Base-by-base conservation (phyloP, 2,329 filamentous ascomycete species). In the Ascochyta viciae-villosae region DNA sequence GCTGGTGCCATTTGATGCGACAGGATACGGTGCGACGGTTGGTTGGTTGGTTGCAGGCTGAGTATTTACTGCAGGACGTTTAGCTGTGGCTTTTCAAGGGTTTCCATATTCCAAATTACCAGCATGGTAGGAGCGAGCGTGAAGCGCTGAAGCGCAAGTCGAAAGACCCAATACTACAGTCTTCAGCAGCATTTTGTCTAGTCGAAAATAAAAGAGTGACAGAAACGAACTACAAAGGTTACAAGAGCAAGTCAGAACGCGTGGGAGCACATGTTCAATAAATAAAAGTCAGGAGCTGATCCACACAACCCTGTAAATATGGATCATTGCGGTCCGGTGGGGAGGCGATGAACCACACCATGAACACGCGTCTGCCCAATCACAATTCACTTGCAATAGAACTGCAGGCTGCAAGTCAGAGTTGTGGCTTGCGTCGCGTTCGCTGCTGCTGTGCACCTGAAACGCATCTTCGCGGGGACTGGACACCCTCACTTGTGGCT, bases 111-210 rank as follows among this genome's bases (percentile, higher is more conserved):
- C 19, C 33, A 22, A 16, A 33, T 19, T n/a, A 33, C 33, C 22
- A 40, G 33, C 33, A 44, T 16, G 31, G 44, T 52, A 24, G 26
- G 52, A 61, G 52, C 55, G 63, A 60, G 40, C 51, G 46, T 61
- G 38, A 13, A 62, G 59, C 55, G 61, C 61, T 37, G 56, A 54
- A n/a, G 54, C 63, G 52, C 56, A 63, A 44, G 58, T 50, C 16
- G 57, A 58, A 34, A 60, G 22, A 29, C 52, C 37, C 29, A 62
- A 48, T 34, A 62, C 15, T 22, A 60, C 29, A 16, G 51, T 48
- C 40, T 52, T 50, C 15, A 49, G 29, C 10, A 62, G 44, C 61
- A 63, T 62, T 16, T 29, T 57, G 56, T 58, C 37, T n/a, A 38
- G 26, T 12, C 12, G 12, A 37, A 6, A 42, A 31, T 5, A 16